phyloP scores from a whole-genome alignment of 257 asterid genomes.

The Gentiana macrophylla region DNA sequence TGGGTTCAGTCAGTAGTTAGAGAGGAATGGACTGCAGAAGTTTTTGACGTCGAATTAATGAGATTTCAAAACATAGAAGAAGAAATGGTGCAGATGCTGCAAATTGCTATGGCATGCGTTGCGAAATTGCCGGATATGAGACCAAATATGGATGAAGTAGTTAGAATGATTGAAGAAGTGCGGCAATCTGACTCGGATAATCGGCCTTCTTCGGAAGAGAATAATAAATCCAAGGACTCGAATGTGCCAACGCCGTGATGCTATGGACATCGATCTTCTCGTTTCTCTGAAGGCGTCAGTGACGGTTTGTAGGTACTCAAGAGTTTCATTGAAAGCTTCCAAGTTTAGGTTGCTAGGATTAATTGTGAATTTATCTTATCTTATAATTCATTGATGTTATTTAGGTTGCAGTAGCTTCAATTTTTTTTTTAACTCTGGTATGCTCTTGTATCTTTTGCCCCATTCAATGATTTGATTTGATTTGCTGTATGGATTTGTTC shows the following conservation, averaged over 20 bases:
- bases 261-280: conserved; percentile 13
- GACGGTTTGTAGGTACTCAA: conserved; percentile 4
- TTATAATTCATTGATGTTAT: not conserved
- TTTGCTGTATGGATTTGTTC: conserved; percentile 8
- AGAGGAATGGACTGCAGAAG: conserved; percentile 98
- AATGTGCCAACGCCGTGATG: conserved; percentile 40
- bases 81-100: conserved; percentile 97
- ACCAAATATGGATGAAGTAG: conserved; percentile 77
- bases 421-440: too few relatives aligned
- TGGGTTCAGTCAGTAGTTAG: conserved; percentile 99
- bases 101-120: conserved; percentile 92
- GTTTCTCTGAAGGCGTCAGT: conserved; percentile 14
- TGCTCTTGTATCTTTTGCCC: not conserved
- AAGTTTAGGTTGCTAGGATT: not conserved
- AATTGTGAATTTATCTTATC: conserved; percentile 6
- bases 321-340: not conserved
- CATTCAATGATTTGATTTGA: not conserved
- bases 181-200: conserved; percentile 67
- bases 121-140: conserved; percentile 82
- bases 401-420: conserved; percentile 1
- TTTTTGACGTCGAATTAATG: conserved; percentile 78
- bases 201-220: conserved; percentile 72
- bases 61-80: conserved; percentile 72
- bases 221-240: conserved; percentile 54
- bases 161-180: conserved; percentile 77